phyloP scores from a whole-genome alignment of 805 yeast species.

The Kazachstania viticola region DNA sequence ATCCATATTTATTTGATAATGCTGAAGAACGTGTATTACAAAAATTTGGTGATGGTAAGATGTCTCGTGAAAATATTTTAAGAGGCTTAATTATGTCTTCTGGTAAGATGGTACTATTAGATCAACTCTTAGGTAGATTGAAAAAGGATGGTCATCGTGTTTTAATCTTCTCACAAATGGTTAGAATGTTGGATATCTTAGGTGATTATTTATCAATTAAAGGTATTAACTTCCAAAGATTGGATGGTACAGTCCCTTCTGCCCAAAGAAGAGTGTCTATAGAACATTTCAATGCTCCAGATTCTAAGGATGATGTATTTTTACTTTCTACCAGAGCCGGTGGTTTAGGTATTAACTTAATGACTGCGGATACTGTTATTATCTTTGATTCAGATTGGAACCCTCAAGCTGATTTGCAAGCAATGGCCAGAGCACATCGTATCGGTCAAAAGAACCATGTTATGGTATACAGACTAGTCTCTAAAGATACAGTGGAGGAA shows the following conservation, averaged over 20 bases:
- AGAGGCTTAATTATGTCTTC: slow-evolving; percentile 94
- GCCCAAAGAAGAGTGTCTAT: slow-evolving; percentile 87
- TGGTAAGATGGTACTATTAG: slow-evolving; percentile 95
- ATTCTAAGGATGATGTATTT: slow-evolving; percentile 83
- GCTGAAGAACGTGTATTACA: slow-evolving; percentile 77
- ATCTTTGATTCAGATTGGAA: slow-evolving; percentile 99
- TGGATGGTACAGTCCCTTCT: slow-evolving; percentile 95
- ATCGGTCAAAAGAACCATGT: slow-evolving; percentile 99
- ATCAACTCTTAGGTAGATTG: slow-evolving; percentile 73
- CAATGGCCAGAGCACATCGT: slow-evolving; percentile 99
- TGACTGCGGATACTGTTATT: slow-evolving; percentile 98
- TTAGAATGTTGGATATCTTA: slow-evolving; percentile 83
- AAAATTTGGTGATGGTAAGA: slow-evolving; percentile 44
- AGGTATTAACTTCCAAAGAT: slow-evolving; percentile 79
- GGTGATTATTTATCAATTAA: slow-evolving; percentile 87
- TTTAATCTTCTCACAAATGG: slow-evolving; percentile 94
- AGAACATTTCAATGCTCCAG: slow-evolving; percentile 93
- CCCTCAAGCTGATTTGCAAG: slow-evolving; percentile 98
- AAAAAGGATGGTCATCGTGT: slow-evolving; percentile 94
- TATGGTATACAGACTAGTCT: slow-evolving; percentile 93
- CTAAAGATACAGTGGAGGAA: slow-evolving; percentile 96
- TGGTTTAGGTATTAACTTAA: slow-evolving; percentile 93
- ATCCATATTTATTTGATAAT: slow-evolving; percentile 87
- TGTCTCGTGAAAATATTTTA: slow-evolving; percentile 65
- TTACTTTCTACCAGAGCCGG: slow-evolving; percentile 94